Percentiles rank a stretch among this genome's conserved stretches.
Conservation (phyloP, 169 alveolate genomes). For the Sarcocystis neurona region DNA sequence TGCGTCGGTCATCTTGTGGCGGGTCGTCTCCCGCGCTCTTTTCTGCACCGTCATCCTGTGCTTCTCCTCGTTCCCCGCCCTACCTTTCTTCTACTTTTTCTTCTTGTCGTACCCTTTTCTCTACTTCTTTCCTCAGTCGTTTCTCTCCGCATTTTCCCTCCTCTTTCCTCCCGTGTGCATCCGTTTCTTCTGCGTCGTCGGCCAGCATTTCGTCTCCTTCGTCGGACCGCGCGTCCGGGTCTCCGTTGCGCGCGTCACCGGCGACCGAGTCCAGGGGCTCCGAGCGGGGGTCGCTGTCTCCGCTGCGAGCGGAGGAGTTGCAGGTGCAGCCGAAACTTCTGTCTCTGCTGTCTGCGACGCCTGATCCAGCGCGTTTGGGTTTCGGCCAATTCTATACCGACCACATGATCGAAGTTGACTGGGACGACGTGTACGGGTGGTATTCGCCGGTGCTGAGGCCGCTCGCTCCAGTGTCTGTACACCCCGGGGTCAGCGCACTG, state of each 20-base stretch:
- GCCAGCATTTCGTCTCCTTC: no score
- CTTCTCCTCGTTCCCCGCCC: neutral
- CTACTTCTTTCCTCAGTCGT: neutral
- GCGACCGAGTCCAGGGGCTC: no score
- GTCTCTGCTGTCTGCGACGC: conserved; percentile 15
- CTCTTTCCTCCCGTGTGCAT: no score
- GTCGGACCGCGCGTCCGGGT: no score
- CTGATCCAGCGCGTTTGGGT: neutral
- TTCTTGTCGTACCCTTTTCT: neutral
- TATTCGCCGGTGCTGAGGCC: conserved; percentile 29
- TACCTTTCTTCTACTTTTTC: neutral
- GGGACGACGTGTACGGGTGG: conserved; percentile 42
- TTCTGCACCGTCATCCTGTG: neutral
- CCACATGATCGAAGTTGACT: conserved; percentile 42
- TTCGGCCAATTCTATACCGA: conserved; percentile 22
- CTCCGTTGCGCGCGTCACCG: no score
- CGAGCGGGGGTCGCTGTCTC: no score
- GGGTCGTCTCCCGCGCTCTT: no score
- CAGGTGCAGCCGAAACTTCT: neutral
- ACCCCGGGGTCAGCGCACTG: conserved; percentile 25
- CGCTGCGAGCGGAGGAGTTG: neutral
- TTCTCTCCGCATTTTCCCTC: neutral
- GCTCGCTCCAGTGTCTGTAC: neutral
- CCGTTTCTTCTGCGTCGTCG: no score
- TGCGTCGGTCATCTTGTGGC: no score